Conservation (phyloP, 257 asterid genomes). For the Penstemon newberryi region DNA sequence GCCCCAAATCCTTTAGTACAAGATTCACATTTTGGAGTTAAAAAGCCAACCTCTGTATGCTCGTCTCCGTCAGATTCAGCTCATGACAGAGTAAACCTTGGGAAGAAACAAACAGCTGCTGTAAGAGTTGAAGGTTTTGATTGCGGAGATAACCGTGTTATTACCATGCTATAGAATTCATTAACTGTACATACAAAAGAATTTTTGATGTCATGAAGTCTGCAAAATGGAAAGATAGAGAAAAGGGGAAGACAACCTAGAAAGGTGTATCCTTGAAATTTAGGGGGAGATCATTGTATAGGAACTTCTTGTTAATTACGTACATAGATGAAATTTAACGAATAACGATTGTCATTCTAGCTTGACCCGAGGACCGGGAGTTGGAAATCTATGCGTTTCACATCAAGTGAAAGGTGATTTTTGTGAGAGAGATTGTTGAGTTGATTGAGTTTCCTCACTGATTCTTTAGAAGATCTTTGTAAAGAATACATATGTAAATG, state of each 20-base stretch:
- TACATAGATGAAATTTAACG: slow-evolving; percentile 30
- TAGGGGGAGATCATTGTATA: slow-evolving; percentile 14
- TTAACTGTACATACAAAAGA: background rate
- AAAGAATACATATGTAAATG: slow-evolving; percentile 27
- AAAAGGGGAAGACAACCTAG: slow-evolving; percentile 9
- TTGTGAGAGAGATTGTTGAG: slow-evolving; percentile 10
- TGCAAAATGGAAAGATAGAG: slow-evolving; percentile 1
- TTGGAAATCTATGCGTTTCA: slow-evolving; percentile 16
- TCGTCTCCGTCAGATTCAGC: slow-evolving; percentile 39
- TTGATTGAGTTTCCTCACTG: slow-evolving; percentile 27
- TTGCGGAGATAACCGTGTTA: slow-evolving; percentile 33
- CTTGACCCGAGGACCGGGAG: slow-evolving; percentile 21
- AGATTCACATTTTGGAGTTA: slow-evolving; percentile 41
- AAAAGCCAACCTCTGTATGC: slow-evolving; percentile 23
- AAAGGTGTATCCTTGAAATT: slow-evolving; percentile 10
- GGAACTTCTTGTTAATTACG: slow-evolving; percentile 28
- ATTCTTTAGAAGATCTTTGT: slow-evolving; percentile 24
- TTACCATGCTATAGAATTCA: slow-evolving; percentile 32
- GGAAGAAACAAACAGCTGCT: slow-evolving; percentile 38
- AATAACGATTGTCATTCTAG: slow-evolving; percentile 17
- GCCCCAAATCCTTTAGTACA: slow-evolving; percentile 41
- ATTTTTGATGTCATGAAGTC: slow-evolving; percentile 1
- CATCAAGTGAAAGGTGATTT: slow-evolving; percentile 23
- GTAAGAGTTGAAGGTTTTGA: slow-evolving; percentile 54
- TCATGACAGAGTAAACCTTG: slow-evolving; percentile 34